These are phyloP conservation scores for Luffa aegyptiaca DNA, from an alignment of 306 rosid genomes.

Conservation along the genomic window DNA sequence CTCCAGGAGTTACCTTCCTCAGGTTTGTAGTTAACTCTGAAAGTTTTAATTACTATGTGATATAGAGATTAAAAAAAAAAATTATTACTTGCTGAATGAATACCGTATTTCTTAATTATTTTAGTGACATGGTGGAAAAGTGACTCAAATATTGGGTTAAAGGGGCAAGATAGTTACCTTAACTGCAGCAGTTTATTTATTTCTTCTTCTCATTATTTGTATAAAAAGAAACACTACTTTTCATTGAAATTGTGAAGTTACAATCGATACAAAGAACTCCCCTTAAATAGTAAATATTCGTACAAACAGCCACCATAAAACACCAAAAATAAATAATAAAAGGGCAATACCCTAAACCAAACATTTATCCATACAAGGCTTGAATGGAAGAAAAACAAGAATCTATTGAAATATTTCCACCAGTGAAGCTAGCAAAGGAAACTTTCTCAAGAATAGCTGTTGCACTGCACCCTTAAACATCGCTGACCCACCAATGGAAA, in stretches of 20 bases:
- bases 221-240: not conserved
- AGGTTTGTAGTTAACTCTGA: constrained; percentile 26
- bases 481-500: not conserved
- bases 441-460: not conserved
- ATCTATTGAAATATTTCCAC: not conserved
- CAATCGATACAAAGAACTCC: not conserved
- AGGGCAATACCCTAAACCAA: not conserved
- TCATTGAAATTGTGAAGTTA: not conserved
- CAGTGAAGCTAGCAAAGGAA: not conserved
- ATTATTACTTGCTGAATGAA: not conserved
- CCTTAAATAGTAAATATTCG: not conserved
- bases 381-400: not conserved
- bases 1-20: constrained; percentile 27
- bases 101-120: not conserved
- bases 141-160: not conserved
- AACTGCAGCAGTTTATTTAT: not conserved
- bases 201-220: not conserved
- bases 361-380: not conserved
- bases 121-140: not conserved
- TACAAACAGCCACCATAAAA: not conserved
- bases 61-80: not conserved
- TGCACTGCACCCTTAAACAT: not conserved
- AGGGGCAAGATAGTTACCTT: not conserved
- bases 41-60: not conserved
- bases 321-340: not conserved